Evolutionary conservation across 2,329 filamentous ascomycete species (phyloP).

Genomic region (Cercospora zeina): DNA sequence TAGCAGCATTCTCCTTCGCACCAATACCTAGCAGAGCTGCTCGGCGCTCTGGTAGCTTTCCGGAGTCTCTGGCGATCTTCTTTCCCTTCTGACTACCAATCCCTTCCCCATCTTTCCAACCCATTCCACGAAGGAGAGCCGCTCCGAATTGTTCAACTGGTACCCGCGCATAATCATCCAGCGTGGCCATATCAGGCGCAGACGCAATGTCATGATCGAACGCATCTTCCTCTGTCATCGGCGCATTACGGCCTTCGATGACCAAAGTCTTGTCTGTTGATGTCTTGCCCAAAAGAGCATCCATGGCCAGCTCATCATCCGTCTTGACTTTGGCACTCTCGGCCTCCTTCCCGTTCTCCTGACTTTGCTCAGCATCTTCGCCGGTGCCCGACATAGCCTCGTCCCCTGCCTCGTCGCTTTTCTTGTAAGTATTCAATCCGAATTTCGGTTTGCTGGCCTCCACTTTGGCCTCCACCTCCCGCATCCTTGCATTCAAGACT

Average conservation of each 20-base stretch:
- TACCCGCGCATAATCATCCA: conserved; percentile 83
- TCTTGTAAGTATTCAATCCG: conserved; percentile 53
- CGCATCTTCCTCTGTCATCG: conserved; percentile 40
- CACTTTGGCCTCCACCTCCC: conserved; percentile 31
- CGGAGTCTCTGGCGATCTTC: conserved; percentile 48
- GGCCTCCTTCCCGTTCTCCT: conserved; percentile 13
- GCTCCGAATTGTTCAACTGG: conserved; percentile 95
- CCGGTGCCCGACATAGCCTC: conserved; percentile 3
- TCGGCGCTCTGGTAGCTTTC: conserved; percentile 66
- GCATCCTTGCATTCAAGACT: conserved; percentile 31
- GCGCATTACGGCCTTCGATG: conserved; percentile 39
- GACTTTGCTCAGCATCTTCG: conserved; percentile 28
- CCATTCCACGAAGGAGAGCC: conserved; percentile 87
- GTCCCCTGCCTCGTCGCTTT: conserved; percentile 28
- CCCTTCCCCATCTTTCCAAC: conserved; percentile 74
- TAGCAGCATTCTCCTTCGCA: conserved; percentile 70
- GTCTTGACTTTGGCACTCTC: conserved; percentile 42
- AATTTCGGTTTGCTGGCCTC: conserved; percentile 51
- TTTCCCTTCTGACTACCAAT: conserved; percentile 55
- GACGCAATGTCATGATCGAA: conserved; percentile 61
- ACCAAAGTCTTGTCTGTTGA: conserved; percentile 41
- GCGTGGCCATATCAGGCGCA: conserved; percentile 71
- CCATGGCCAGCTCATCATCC: conserved; percentile 59
- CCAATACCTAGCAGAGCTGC: conserved; percentile 85
- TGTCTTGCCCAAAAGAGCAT: conserved; percentile 48